Evolutionary conservation across 169 alveolate species (phyloP), one percentile per base, ranked within the genome.

Genomic region (Perkinsus olseni): DNA sequence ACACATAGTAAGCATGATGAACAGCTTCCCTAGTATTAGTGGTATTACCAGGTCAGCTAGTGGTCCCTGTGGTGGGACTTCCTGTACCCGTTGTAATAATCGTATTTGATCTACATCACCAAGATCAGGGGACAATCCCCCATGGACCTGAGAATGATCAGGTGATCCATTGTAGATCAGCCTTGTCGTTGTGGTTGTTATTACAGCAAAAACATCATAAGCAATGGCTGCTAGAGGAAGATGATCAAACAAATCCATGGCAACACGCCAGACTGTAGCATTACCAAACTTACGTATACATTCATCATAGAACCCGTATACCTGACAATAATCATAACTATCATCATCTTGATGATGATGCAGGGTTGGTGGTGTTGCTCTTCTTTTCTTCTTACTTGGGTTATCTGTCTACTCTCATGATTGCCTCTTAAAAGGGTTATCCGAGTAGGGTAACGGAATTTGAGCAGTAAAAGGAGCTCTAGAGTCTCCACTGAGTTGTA

Each of bases 61-160:
- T 0, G 99, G 98, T 3, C 99, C 99, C 92, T 98, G 99, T 94
- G 98, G 99, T 0, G 99, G 99, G 0, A 99, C 99, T 94, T 98
- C 99, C 40, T 95, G 94, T 21, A 94, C 94, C 0, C 98, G 94
- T 62, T 95, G 94, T 28, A 94, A 74, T 3, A 45, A 37, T 17
- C 94, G 95, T 0, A 99, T 97, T 74, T 99, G 99, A 93, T 99
- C 99, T 40, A 99, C 94, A 13, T 98, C 96, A 45, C 96, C 96
- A 74, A 99, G 96, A 34, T 97, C 96, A 8, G 99, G 99, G 28
- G 99, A 98, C 90, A 99, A 96, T 11, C 99, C 99, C 0, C 99
- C 99, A 97, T 99, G 99, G 39, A 98, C 98, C 96, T 99, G 98
- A 95, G 1, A 62, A 62, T 28, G 17, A 62, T 28, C 28, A 62